Conservation (phyloP, 2,329 filamentous ascomycete species). For the Trichophaea hybrida region DNA sequence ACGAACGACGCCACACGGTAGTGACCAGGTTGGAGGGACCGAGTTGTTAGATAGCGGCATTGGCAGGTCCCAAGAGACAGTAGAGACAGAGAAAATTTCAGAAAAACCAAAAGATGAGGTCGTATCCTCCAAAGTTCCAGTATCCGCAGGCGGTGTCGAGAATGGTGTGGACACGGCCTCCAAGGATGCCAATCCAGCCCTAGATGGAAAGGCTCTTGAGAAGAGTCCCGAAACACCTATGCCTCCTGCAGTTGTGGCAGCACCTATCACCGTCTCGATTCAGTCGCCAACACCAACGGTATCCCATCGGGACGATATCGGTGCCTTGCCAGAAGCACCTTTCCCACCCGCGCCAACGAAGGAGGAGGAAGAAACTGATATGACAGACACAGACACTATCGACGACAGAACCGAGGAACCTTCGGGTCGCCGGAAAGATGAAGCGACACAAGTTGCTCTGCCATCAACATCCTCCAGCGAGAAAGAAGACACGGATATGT, state of each 20-base stretch:
- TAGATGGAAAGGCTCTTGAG: constrained; percentile 13
- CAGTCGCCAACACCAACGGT: constrained; percentile 18
- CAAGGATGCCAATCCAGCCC: background rate
- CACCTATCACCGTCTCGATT: constrained; percentile 13
- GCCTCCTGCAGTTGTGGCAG: constrained; percentile 9
- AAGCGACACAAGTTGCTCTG: constrained; percentile 6
- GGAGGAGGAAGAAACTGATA: constrained; percentile 15
- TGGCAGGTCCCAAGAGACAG: constrained; percentile 12
- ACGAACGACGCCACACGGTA: constrained; percentile 13
- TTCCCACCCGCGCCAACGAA: constrained; percentile 7
- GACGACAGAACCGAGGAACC: constrained; percentile 3
- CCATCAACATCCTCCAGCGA: constrained; percentile 3
- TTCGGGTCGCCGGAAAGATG: constrained; percentile 7
- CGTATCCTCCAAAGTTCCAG: background rate
- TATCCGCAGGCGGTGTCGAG: background rate
- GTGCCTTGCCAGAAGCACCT: constrained; percentile 12
- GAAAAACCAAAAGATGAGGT: constrained; percentile 4
- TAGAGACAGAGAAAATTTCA: constrained; percentile 9
- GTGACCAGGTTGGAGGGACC: too few relatives aligned
- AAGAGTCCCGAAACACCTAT: constrained; percentile 2
- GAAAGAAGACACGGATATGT: background rate
- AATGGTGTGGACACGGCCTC: constrained; percentile 8
- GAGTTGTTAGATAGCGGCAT: constrained; percentile 7
- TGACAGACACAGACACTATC: constrained; percentile 13
- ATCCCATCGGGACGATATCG: constrained; percentile 8